Conservation (phyloP, 2,329 filamentous ascomycete species). For the Cadophora gregata region DNA sequence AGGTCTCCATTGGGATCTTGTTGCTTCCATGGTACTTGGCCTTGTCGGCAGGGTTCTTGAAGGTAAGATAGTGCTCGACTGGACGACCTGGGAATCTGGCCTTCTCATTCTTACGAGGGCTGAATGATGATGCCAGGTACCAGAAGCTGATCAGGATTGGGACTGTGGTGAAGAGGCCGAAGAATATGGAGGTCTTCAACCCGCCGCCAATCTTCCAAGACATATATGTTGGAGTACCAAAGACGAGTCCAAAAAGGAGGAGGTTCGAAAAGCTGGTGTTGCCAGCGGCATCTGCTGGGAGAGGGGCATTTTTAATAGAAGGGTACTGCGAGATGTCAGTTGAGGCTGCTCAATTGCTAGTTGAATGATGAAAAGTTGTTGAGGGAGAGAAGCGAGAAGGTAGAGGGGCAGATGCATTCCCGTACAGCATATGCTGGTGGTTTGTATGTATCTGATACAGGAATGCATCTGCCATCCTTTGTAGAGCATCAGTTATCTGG, state of each 20-base stretch:
- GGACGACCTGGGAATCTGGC: conserved; percentile 83
- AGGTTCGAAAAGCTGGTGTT: conserved; percentile 87
- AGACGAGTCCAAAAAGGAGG: conserved; percentile 72
- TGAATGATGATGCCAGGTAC: conserved; percentile 78
- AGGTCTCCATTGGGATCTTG: conserved; percentile 90
- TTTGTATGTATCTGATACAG: no score
- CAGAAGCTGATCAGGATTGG: conserved; percentile 86
- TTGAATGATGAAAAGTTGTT: background rate
- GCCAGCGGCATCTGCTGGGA: conserved; percentile 87
- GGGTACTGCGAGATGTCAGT: conserved; percentile 65
- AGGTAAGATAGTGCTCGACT: conserved; percentile 88
- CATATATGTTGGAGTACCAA: conserved; percentile 77
- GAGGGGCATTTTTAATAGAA: conserved; percentile 90
- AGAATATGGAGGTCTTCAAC: conserved; percentile 85
- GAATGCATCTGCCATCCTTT: background rate
- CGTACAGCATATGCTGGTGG: no score
- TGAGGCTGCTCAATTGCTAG: conserved; percentile 38
- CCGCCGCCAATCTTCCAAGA: conserved; percentile 86
- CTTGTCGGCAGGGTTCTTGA: conserved; percentile 67
- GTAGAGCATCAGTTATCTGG: conserved; percentile 18
- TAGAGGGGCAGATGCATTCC: background rate
- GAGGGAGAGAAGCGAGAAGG: background rate
- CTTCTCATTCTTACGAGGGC: conserved; percentile 92
- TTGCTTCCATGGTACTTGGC: conserved; percentile 76
- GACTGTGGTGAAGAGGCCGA: conserved; percentile 77